These are phyloP conservation scores for Ganoderma meredithae DNA, from an alignment of 1,284 basidiomycete species.

Conservation along the genomic window DNA sequence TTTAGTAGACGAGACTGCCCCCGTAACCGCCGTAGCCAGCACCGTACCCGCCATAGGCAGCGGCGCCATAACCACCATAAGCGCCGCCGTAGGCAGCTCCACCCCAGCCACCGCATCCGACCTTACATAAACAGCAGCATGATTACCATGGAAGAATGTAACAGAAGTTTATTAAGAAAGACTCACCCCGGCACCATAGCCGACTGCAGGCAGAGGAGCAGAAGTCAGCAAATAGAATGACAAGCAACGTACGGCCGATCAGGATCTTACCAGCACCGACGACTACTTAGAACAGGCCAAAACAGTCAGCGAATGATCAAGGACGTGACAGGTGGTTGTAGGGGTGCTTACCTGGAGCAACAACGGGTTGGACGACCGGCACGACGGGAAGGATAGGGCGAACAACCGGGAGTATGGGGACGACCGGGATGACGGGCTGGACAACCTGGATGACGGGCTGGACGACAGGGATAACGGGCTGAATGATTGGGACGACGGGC, in stretches of 20 bases:
- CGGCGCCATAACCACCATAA: background rate
- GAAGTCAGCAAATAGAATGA: background rate
- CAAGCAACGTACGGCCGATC: background rate
- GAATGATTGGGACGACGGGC: background rate
- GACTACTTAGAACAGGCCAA: background rate
- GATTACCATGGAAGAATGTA: background rate
- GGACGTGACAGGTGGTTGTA: background rate
- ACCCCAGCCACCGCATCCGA: conserved; percentile 7
- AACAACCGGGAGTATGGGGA: background rate
- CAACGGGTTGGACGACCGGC: conserved; percentile 3
- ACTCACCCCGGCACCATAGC: background rate
- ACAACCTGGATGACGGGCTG: conserved; percentile 1
- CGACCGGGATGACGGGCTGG: background rate
- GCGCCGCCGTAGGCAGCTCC: conserved; percentile 3
- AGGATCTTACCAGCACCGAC: conserved; percentile 8
- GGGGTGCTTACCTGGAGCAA: background rate
- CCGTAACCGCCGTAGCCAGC: background rate
- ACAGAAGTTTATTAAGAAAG: background rate
- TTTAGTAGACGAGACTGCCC: conserved; percentile 6
- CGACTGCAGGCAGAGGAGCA: background rate
- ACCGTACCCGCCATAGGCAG: conserved; percentile 3
- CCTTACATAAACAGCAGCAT: background rate
- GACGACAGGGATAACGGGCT: background rate
- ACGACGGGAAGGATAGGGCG: background rate
- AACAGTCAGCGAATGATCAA: background rate